A percentile compares a stretch with the other conserved stretches of the same genome.
Conservation (phyloP, 805 yeast genomes). For the Ogataea glucozyma region DNA sequence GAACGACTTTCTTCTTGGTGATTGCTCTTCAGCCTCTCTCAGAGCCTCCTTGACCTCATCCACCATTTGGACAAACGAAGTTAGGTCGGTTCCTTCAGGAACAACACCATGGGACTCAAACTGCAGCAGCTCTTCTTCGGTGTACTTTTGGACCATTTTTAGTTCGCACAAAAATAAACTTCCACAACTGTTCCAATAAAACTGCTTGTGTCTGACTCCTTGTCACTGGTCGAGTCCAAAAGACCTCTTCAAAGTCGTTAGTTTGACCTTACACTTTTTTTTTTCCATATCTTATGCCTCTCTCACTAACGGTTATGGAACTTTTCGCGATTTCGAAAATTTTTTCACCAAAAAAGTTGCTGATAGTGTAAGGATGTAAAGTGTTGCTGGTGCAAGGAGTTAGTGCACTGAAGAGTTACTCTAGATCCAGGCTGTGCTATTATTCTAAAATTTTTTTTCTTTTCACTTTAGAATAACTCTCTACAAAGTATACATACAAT, state of each 20-base stretch:
- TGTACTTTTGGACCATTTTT: slow-evolving; percentile 54
- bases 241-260: not conserved
- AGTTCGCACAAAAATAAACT: not conserved
- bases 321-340: slow-evolving; percentile 10
- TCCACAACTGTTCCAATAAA: not conserved
- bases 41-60: slow-evolving; percentile 57
- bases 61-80: slow-evolving; percentile 63
- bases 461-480: not conserved
- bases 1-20: slow-evolving; percentile 64
- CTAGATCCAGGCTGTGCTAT: slow-evolving; percentile 4
- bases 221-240: slow-evolving; percentile 1
- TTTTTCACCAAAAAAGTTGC: slow-evolving; percentile 4
- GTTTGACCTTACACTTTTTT: not conserved
- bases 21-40: slow-evolving; percentile 33
- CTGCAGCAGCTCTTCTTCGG: slow-evolving; percentile 67
- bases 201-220: slow-evolving; percentile 5
- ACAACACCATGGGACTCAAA: slow-evolving; percentile 57
- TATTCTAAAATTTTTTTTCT: not conserved
- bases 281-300: slow-evolving; percentile 1
- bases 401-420: too few species aligned
- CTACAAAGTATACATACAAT: not conserved
- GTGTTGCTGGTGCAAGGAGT: slow-evolving; percentile 2
- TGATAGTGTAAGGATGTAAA: slow-evolving; percentile 1
- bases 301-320: not conserved
- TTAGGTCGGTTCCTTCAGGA: slow-evolving; percentile 64